Evolutionary conservation across 345 rosid genomes (phyloP).

Genomic region (Gossypium thurberi): DNA sequence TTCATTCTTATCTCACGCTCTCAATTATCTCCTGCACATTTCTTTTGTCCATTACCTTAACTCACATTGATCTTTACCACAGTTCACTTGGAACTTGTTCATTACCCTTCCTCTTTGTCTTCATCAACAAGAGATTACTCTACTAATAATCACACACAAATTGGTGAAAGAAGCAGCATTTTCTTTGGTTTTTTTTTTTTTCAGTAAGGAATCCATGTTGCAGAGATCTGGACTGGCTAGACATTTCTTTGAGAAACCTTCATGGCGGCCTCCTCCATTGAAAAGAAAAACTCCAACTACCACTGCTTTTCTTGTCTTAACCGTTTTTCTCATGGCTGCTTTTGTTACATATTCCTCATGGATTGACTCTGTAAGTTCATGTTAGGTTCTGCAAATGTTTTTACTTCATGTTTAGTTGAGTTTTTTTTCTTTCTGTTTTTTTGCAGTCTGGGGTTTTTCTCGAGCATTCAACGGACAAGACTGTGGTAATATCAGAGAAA

Average conservation of each 20-base stretch:
- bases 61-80: not conserved
- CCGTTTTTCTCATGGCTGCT: constrained; percentile 20
- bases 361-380: constrained; percentile 25
- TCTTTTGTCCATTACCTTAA: not conserved
- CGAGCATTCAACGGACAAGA: not conserved
- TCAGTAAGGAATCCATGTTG: constrained; percentile 4
- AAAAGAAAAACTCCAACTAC: constrained; percentile 17
- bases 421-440: not conserved
- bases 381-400: not conserved
- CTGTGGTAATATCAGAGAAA: not conserved
- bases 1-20: not conserved
- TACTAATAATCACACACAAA: not conserved
- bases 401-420: not conserved
- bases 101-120: not conserved
- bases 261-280: constrained; percentile 11
- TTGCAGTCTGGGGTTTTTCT: constrained; percentile 19
- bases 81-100: not conserved
- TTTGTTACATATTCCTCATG: constrained; percentile 15
- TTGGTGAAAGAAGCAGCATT: not conserved
- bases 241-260: constrained; percentile 9
- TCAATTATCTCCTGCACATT: not conserved
- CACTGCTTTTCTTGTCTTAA: constrained; percentile 20
- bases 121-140: not conserved
- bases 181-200: not conserved
- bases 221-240: constrained; percentile 8